Percentiles rank a stretch among this genome's conserved stretches.
Conservation (phyloP, 2,329 filamentous ascomycete genomes). For the Alternaria sp. region DNA sequence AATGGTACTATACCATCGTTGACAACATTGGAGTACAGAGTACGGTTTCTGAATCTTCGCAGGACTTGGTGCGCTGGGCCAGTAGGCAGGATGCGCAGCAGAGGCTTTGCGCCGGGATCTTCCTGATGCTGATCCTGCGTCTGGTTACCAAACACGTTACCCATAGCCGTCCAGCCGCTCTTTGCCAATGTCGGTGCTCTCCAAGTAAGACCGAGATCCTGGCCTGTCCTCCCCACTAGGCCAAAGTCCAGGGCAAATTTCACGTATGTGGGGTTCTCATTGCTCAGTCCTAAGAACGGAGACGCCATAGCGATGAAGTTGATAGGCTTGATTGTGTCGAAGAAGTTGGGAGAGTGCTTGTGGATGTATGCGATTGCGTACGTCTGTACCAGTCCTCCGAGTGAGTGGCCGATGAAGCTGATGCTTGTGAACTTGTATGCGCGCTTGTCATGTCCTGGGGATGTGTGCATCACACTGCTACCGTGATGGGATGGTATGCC, state of each 20-base stretch:
- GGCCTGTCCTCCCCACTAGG: conserved; percentile 91
- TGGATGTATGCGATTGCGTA: conserved; percentile 97
- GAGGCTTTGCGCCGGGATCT: conserved; percentile 85
- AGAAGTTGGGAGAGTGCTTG: conserved; percentile 92
- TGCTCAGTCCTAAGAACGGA: conserved; percentile 88
- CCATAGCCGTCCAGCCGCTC: conserved; percentile 87
- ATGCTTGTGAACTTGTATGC: conserved; percentile 90
- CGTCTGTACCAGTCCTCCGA: conserved; percentile 88
- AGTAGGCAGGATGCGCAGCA: conserved; percentile 86
- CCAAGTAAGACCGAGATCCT: conserved; percentile 95
- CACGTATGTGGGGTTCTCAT: conserved; percentile 97
- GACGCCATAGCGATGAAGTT: conserved; percentile 91
- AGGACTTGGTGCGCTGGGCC: conserved; percentile 88
- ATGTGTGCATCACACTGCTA: conserved; percentile 64
- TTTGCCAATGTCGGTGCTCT: conserved; percentile 82
- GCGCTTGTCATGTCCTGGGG: conserved; percentile 56
- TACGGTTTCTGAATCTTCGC: conserved; percentile 86
- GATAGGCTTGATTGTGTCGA: conserved; percentile 81
- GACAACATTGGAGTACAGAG: conserved; percentile 94
- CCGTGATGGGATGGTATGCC: conserved; percentile 63
- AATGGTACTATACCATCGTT: conserved; percentile 97
- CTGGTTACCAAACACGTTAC: conserved; percentile 77
- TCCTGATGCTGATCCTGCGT: conserved; percentile 58
- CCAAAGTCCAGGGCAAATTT: conserved; percentile 97
- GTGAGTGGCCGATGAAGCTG: conserved; percentile 90